Base-by-base conservation (phyloP, 1,284 basidiomycete genomes). In the Ustilago cynodontis region DNA sequence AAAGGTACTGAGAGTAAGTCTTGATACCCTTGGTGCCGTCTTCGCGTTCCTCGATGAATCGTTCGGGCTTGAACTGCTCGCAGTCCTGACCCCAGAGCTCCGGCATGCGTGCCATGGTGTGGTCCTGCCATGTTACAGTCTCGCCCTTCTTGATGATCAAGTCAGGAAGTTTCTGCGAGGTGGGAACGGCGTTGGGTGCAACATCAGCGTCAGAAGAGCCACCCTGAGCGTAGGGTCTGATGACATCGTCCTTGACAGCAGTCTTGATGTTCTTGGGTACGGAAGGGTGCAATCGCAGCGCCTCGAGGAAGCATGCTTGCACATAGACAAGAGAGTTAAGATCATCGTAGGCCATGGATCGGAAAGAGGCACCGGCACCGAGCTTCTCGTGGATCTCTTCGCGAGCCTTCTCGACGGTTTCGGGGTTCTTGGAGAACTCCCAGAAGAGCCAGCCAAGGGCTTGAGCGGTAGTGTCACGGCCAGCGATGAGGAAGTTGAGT, bases 1-100 rank as follows among this genome's bases (percentile, higher is more conserved):
- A 26, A 67, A 87, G 6, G 82, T 88, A 65, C 77, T 88, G 61
- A 80, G 88, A 28, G 86, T 86, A 49, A 84, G 88, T 73, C 83
- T 86, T 41, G 87, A 87, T 82, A 80, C 77, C 82, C 85, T 82
- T 71, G 86, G 50, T 77, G 80, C 60, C 66, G 75, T 85, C 70
- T 22, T 80, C 37, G 43, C 72, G 47, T 75, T 82, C 24, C 72
- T 86, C 55, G 71, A 85, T 28, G 77, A 84, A 78, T 47, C 80
- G 61, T 79, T 84, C 75, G 57, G 85, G 62, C 63, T 86, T 65
- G 80, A 82, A 71, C 76, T 84, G 57, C 60, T 85, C 50, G 67
- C 86, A 74, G 74, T 86, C 78, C 51, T 65, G 39, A 13, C 80
- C 80, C 81, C 81, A 81, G 37, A 79, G 52, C 47, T 81, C 80